These are phyloP conservation scores for Penicillium paneum DNA, from an alignment of 2,329 filamentous ascomycete species.

Conservation along the genomic window DNA sequence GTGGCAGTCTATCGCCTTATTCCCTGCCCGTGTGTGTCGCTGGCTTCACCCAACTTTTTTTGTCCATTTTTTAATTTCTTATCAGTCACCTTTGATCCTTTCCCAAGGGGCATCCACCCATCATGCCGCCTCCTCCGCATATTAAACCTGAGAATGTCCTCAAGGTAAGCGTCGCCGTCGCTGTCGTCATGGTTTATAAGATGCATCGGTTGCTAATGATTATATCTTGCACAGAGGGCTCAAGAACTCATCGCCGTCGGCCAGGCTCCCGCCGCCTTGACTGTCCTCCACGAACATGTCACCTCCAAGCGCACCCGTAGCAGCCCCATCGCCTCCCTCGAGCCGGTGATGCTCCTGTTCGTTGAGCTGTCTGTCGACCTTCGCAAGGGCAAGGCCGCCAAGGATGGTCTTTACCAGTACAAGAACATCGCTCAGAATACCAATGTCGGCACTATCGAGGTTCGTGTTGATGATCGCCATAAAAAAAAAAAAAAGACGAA, in stretches of 20 bases:
- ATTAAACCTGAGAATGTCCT: conserved; percentile 99
- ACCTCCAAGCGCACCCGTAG: conserved; percentile 97
- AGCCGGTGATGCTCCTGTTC: conserved; percentile 97
- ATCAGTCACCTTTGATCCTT: conserved; percentile 13
- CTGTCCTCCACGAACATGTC: conserved; percentile 97
- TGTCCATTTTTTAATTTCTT: conserved; percentile 7
- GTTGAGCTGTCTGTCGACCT: conserved; percentile 96
- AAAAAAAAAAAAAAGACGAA: not conserved
- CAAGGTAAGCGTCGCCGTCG: conserved; percentile 54
- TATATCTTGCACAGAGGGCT: conserved; percentile 59
- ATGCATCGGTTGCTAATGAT: conserved; percentile 16
- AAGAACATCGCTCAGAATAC: conserved; percentile 99
- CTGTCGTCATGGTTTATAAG: conserved; percentile 14
- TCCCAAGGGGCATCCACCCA: conserved; percentile 42
- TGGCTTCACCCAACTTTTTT: conserved; percentile 9
- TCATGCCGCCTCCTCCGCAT: conserved; percentile 90
- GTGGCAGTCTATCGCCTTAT: conserved; percentile 33
- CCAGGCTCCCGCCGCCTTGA: conserved; percentile 87
- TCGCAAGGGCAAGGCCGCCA: conserved; percentile 96
- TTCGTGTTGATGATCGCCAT: conserved; percentile 45
- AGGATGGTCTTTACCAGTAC: conserved; percentile 98
- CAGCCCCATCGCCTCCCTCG: conserved; percentile 90
- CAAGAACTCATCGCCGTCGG: conserved; percentile 98
- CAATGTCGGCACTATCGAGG: conserved; percentile 92
- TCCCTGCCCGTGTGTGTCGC: conserved; percentile 32